Conservation (phyloP, 306 rosid genomes). For the Cicer chorassanicum region DNA sequence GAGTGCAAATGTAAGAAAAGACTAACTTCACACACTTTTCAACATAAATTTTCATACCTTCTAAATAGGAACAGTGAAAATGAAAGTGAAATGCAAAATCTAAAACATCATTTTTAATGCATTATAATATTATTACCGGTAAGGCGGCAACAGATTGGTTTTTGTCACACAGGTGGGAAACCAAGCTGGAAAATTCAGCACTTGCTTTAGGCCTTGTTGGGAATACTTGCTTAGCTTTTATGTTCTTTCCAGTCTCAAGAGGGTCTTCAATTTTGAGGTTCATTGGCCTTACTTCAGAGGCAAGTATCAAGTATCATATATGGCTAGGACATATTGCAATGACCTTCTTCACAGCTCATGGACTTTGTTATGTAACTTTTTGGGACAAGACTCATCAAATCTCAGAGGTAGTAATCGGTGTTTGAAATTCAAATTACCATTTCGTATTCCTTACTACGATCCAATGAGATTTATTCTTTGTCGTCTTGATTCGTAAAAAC, state of each 20-base stretch:
- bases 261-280: constrained; percentile 75
- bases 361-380: constrained; percentile 44
- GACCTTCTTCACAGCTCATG: constrained; percentile 79
- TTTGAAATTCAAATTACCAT: no score
- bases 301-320: constrained; percentile 74
- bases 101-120: not conserved
- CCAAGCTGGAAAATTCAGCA: constrained; percentile 53
- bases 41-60: not conserved
- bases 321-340: constrained; percentile 75
- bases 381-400: constrained; percentile 3
- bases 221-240: constrained; percentile 60
- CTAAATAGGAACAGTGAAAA: not conserved
- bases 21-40: not conserved
- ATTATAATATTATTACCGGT: not conserved
- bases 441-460: no score
- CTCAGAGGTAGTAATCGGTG: not conserved
- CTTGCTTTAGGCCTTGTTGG: constrained; percentile 61
- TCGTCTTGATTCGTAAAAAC: no score
- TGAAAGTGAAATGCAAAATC: not conserved
- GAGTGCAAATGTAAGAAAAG: constrained; percentile 53
- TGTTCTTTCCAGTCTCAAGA: constrained; percentile 80
- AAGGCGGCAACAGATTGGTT: no score
- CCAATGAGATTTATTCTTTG: no score
- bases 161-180: constrained; percentile 60
- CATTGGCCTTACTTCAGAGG: constrained; percentile 73